Percentiles rank a stretch among this genome's conserved stretches.
Conservation (phyloP, 768 basidiomycete genomes). For the Dioszegia crocea region DNA sequence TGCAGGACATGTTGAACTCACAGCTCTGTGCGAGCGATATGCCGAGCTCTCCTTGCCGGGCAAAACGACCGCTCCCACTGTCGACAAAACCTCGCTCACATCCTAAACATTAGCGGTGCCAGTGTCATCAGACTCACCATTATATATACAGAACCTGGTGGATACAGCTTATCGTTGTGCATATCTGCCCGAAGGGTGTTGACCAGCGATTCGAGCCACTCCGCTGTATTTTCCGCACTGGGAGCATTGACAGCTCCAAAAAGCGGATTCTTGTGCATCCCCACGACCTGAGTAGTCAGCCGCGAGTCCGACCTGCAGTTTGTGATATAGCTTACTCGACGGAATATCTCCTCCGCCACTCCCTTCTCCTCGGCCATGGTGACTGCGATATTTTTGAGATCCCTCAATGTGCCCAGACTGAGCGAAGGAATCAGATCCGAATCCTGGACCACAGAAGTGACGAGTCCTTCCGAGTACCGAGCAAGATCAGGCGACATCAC, state of each 20-base stretch:
- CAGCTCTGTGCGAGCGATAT: slow-evolving; percentile 35
- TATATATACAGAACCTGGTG: slow-evolving; percentile 44
- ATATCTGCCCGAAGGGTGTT: slow-evolving; percentile 51
- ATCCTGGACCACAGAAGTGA: slow-evolving; percentile 47
- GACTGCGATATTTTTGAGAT: slow-evolving; percentile 50
- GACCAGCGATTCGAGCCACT: slow-evolving; percentile 48
- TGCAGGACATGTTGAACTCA: no score
- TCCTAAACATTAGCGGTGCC: background rate
- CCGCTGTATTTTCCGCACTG: slow-evolving; percentile 36
- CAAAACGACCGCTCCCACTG: background rate
- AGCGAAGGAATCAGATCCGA: slow-evolving; percentile 48
- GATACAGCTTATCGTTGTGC: slow-evolving; percentile 51
- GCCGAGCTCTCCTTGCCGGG: background rate
- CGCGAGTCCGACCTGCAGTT: background rate
- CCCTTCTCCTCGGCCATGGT: slow-evolving; percentile 48
- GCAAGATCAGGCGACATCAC: slow-evolving; percentile 50
- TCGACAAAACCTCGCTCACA: background rate
- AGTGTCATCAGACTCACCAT: slow-evolving; percentile 30
- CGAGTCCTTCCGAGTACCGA: slow-evolving; percentile 45
- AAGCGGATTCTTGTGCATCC: slow-evolving; percentile 37
- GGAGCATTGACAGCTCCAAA: background rate
- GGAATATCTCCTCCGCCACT: slow-evolving; percentile 51
- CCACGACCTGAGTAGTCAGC: slow-evolving; percentile 27
- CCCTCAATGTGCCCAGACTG: slow-evolving; percentile 43
- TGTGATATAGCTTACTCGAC: slow-evolving; percentile 28